Conservation (phyloP, 768 basidiomycete species). For the Leccinum boreale region DNA sequence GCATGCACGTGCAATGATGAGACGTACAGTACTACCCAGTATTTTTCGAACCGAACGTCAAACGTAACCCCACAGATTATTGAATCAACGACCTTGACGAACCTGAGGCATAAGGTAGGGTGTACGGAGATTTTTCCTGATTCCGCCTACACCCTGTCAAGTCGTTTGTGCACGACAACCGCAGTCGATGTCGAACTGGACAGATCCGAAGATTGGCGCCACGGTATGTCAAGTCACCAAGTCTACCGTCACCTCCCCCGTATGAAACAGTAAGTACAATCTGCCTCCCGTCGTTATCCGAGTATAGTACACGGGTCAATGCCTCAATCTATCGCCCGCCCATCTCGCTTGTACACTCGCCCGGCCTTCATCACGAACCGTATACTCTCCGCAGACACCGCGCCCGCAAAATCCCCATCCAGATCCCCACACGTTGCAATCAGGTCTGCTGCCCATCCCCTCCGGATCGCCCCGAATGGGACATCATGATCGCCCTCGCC, state of each 20-base stretch:
- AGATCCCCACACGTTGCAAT: conserved; percentile 38
- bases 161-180: not conserved
- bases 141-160: not conserved
- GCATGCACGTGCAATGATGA: not conserved
- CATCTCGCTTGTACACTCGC: conserved; percentile 41
- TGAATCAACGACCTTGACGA: not conserved
- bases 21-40: not conserved
- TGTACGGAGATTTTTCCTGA: not conserved
- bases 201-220: not conserved
- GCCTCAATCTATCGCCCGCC: conserved; percentile 13
- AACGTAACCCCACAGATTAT: not conserved
- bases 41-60: not conserved
- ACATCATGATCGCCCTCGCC: conserved; percentile 46
- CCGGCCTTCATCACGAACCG: conserved; percentile 61
- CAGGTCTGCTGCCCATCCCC: conserved; percentile 56
- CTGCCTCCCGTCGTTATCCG: not conserved
- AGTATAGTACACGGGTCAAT: not conserved
- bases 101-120: not conserved
- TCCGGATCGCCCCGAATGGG: conserved; percentile 51
- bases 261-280: not conserved
- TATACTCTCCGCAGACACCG: conserved; percentile 45
- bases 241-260: not conserved
- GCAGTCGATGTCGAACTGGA: not conserved
- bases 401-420: conserved; percentile 38
- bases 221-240: not conserved